Base-by-base conservation (phyloP, 352 stramenopile species). In the Bremia lactucae region DNA sequence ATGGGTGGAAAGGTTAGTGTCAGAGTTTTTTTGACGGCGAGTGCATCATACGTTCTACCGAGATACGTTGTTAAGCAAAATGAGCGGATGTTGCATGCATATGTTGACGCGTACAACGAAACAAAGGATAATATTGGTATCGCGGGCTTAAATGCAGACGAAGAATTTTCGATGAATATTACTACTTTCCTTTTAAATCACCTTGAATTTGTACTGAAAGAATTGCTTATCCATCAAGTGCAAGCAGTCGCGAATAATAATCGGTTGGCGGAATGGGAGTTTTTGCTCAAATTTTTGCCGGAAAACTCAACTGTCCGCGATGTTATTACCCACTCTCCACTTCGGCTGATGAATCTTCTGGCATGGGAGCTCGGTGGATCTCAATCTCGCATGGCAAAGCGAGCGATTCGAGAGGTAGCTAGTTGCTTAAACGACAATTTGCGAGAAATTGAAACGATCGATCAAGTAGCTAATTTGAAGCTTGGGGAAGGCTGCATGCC, bases 291-390 rank as follows among this genome's bases (percentile, higher is more conserved):
- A 38, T 81, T 80, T 22, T 47, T 85, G 23, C 69, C 67, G 9
- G 64, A 81, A 36, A 78, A 85, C 29, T 59, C 52, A 16, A 82
- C 64, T 6, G 57, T 79, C 19, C 57, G 59, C 31, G 75, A 87
- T 53, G 54, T 83, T 14, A 73, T 87, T 36, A 64, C 43, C 1
- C 61, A 76, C 26, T 68, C 64, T 7, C 48, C 72, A 1, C 21
- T 85, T 24, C 67, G 66, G 33, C 35, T 87, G 31, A 54, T 83
- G 33, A 83, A 79, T 23, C 49, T 76, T 20, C 31, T 87, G 14
- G 73, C 55, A 8, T 85, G 75, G 75, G 75, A 87, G 26, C 67
- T 87, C 33, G 68, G 72, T 10, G 72, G 72, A 0, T 33, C 66
- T 34, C 62, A 70, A 16, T 57, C 59, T 53, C 71, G 65, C 14